Conservation (phyloP, 176 grass and related monocot species). For the Triticum aestivum region DNA sequence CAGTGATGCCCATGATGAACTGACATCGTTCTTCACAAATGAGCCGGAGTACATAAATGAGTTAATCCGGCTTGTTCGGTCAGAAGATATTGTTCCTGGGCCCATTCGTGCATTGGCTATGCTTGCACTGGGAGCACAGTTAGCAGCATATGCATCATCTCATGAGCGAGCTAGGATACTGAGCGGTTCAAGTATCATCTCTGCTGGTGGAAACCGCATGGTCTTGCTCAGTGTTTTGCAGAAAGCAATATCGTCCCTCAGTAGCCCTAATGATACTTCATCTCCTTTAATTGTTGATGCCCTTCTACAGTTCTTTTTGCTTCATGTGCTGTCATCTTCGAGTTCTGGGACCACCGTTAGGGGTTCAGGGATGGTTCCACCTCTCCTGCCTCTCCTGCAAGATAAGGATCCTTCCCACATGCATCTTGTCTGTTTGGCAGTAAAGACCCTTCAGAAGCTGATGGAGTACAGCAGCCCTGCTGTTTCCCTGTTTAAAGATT, state of each 20-base stretch:
- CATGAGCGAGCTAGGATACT: slow-evolving; percentile 93
- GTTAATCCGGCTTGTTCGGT: slow-evolving; percentile 84
- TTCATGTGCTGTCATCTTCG: slow-evolving; percentile 94
- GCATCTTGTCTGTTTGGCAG: slow-evolving; percentile 85
- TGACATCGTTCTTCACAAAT: slow-evolving; percentile 95
- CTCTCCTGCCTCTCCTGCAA: slow-evolving; percentile 82
- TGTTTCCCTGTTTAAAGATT: slow-evolving; percentile 95
- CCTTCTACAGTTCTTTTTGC: slow-evolving; percentile 98
- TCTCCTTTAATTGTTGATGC: slow-evolving; percentile 90
- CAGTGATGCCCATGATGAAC: slow-evolving; percentile 89
- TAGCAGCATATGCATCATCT: slow-evolving; percentile 97
- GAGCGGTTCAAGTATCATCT: slow-evolving; percentile 86
- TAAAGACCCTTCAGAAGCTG: slow-evolving; percentile 95
- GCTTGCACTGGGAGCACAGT: slow-evolving; percentile 89
- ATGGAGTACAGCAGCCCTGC: slow-evolving; percentile 95
- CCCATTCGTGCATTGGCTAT: slow-evolving; percentile 84
- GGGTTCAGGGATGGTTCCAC: slow-evolving; percentile 86
- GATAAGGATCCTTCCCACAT: slow-evolving; percentile 81
- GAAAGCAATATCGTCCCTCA: slow-evolving; percentile 87
- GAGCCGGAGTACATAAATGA: slow-evolving; percentile 98
- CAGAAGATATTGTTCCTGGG: slow-evolving; percentile 86
- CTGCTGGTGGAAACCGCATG: slow-evolving; percentile 92
- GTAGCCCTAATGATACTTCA: slow-evolving; percentile 80
- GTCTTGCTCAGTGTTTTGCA: slow-evolving; percentile 86
- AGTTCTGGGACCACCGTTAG: slow-evolving; percentile 90